Evolutionary conservation across 306 rosid species (phyloP).

Genomic region (Canavalia gladiata): DNA sequence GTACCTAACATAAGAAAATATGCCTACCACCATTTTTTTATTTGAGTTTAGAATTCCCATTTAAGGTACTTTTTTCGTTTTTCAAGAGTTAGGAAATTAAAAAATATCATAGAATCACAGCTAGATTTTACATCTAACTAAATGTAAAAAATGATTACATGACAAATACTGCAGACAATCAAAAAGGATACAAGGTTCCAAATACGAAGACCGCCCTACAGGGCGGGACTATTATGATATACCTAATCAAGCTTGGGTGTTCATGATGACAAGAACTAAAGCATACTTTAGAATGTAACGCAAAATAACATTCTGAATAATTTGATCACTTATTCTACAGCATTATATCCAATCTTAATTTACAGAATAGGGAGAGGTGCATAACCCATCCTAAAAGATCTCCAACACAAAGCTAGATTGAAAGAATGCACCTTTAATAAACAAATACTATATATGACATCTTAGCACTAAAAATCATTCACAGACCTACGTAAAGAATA

Average conservation of each 20-base stretch:
- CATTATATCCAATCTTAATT: constrained; percentile 11
- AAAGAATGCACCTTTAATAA: constrained; percentile 18
- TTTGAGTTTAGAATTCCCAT: constrained; percentile 10
- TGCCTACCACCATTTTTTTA: constrained; percentile 12
- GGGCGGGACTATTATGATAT: background rate
- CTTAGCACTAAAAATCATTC: background rate
- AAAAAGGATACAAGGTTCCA: background rate
- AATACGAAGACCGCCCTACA: background rate
- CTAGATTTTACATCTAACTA: constrained; percentile 9
- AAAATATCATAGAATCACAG: constrained; percentile 30
- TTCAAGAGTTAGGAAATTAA: background rate
- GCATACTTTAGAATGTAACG: constrained; percentile 20
- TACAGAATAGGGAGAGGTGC: constrained; percentile 1
- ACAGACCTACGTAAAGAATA: background rate
- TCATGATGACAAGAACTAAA: constrained; percentile 11
- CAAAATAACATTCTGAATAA: constrained; percentile 9
- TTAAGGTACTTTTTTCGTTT: background rate
- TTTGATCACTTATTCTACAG: background rate
- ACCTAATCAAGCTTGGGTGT: constrained; percentile 18
- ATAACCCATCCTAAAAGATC: background rate
- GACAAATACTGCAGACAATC: constrained; percentile 12
- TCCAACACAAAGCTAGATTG: background rate
- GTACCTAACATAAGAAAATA: constrained; percentile 18
- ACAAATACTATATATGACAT: constrained; percentile 5
- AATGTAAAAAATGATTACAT: background rate